Evolutionary conservation across 176 grass and related monocot species (phyloP), one percentile per base, ranked within the genome.

Genomic region (Pontederia crassipes): DNA sequence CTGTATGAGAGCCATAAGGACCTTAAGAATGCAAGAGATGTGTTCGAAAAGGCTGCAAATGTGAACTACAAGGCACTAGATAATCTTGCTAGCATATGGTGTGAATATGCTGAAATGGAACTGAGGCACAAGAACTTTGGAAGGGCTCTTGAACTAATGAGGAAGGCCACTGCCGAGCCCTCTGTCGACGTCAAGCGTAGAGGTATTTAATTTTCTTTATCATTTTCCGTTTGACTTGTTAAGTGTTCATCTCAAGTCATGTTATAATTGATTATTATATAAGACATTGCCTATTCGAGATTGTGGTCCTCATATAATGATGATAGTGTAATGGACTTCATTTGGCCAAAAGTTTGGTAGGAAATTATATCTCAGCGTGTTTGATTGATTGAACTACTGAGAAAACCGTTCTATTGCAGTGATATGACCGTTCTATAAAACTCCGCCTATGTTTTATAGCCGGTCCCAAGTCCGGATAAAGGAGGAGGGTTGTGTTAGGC

Each of bases 51-150:
- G 40, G 82, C 87, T 48, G 85, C 76, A 52, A 85, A 94, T 73
- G 84, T 94, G 53, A 84, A 78, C 58, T 94, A 84, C 62, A 94
- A 88, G 78, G 56, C 62, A 48, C 77, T 84, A 45, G 83, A 94
- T 45, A 80, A 94, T 68, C 77, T 94, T 26, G 89, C 84, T 10
- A 84, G 70, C 48, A 67, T 94, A 28, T 94, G 89, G 89, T 94
- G 89, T 64, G 89, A 94, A 68, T 94, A 84, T 85, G 89, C 84
- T 17, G 83, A 94, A 72, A 85, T 94, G 84, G 78, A 85, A 61
- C 59, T 94, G 51, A 80, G 81, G 15, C 78, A 88, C 69, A 81
- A 35, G 48, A 75, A 81, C 75, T 88, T 93, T 18, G 76, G 68
- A 69, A 84, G 78, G 64, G 84, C 89, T 10, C 78, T 94, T 73